Conservation (phyloP, 768 basidiomycete species). For the Boletus rubroflammeus region DNA sequence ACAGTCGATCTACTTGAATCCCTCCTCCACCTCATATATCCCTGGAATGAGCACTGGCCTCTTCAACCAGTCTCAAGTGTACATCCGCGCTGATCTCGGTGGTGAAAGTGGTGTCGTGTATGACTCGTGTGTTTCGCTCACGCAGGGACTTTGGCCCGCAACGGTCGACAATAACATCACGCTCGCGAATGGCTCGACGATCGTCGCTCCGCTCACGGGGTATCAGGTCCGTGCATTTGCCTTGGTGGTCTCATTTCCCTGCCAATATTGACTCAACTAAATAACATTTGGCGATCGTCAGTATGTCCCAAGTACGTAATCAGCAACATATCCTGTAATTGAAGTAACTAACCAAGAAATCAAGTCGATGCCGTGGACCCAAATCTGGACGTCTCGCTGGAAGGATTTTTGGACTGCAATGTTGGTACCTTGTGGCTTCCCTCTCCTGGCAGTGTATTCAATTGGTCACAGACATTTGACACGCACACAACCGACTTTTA, state of each 20-base stretch:
- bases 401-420: conserved; percentile 61
- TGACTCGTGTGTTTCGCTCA: conserved; percentile 61
- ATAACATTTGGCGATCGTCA: conserved; percentile 3
- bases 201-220: conserved; percentile 58
- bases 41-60: conserved; percentile 34
- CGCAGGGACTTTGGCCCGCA: conserved; percentile 67
- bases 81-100: conserved; percentile 61
- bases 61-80: conserved; percentile 39
- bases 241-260: not conserved
- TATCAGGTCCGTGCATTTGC: conserved; percentile 47
- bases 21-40: conserved; percentile 52
- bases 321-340: not conserved
- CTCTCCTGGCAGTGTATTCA: not conserved
- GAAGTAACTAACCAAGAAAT: conserved; percentile 5
- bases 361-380: conserved; percentile 64
- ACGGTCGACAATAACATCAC: conserved; percentile 44
- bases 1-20: conserved; percentile 50
- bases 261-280: conserved; percentile 7
- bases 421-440: conserved; percentile 31
- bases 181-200: conserved; percentile 61
- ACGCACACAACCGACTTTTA: conserved; percentile 51
- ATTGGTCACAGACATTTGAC: conserved; percentile 41
- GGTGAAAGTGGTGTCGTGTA: conserved; percentile 66
- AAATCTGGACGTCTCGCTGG: conserved; percentile 56
- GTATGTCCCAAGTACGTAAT: conserved; percentile 41